Evolutionary conservation across 768 basidiomycete species (phyloP).

Genomic region (Rhodotorula paludigena): DNA sequence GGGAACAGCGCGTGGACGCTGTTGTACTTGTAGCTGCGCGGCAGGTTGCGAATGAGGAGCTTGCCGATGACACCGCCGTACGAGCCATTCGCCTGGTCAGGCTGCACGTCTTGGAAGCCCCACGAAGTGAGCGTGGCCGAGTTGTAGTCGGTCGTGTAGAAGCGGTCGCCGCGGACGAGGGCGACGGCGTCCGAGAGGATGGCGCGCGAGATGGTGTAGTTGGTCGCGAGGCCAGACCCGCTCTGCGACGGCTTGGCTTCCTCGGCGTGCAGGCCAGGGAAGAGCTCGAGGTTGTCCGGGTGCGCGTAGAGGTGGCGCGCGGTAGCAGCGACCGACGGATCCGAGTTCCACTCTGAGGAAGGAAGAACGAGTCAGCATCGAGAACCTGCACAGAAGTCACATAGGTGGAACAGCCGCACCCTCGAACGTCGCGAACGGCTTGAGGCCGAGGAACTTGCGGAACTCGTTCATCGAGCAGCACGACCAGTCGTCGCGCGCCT

Average conservation of each 20-base stretch:
- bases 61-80: conserved; percentile 35
- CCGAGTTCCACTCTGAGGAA: conserved; percentile 51
- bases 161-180: conserved; percentile 57
- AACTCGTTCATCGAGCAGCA: conserved; percentile 52
- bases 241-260: conserved; percentile 60
- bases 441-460: conserved; percentile 18
- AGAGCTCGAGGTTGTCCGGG: conserved; percentile 73
- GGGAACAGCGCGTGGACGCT: conserved; percentile 70
- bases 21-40: conserved; percentile 23
- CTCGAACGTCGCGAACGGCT: conserved; percentile 9
- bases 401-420: too few relatives aligned
- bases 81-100: conserved; percentile 18
- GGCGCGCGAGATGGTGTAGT: conserved; percentile 52
- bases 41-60: conserved; percentile 24
- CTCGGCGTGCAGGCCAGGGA: conserved; percentile 57
- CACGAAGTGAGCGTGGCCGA: conserved; percentile 61
- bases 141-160: conserved; percentile 42
- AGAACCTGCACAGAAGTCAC: too few relatives aligned
- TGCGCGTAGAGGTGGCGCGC: conserved; percentile 66
- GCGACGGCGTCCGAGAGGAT: conserved; percentile 56
- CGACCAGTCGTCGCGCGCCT: conserved; percentile 16
- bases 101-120: conserved; percentile 48
- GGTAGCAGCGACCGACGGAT: conserved; percentile 33
- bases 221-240: conserved; percentile 59
- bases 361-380: conserved; percentile 44